Evolutionary conservation across 441 rosid species (phyloP).

Genomic region (Macaranga tanarius): DNA sequence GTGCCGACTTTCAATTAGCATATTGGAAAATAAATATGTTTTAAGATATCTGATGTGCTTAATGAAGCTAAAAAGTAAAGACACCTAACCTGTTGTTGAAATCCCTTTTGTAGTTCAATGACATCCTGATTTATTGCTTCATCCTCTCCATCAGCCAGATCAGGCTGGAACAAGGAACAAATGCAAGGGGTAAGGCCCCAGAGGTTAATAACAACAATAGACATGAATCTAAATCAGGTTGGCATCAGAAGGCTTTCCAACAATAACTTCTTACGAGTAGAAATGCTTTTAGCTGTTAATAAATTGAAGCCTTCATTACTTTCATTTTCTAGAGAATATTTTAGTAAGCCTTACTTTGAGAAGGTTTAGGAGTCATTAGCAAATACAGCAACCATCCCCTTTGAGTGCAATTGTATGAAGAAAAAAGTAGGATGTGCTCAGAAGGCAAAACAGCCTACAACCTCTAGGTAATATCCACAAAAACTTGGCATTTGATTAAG

Average conservation of each 20-base stretch:
- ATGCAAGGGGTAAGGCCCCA: neutral
- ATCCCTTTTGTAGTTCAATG: slow-evolving; percentile 41
- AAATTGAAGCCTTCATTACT: neutral
- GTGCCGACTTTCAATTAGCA: neutral
- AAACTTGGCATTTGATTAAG: neutral
- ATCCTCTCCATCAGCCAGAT: slow-evolving; percentile 59
- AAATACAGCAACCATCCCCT: neutral
- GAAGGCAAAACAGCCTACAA: neutral
- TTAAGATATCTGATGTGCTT: neutral
- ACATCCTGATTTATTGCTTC: slow-evolving; percentile 45
- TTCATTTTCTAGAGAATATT: neutral
- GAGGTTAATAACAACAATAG: neutral
- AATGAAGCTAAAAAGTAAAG: neutral
- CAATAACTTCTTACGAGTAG: neutral
- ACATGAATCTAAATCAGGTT: neutral
- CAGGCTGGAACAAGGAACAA: slow-evolving; percentile 49
- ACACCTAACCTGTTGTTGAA: slow-evolving; percentile 42
- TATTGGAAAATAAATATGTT: neutral
- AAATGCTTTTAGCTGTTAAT: neutral
- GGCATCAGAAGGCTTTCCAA: neutral
- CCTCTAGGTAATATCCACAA: neutral
- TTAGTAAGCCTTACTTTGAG: neutral
- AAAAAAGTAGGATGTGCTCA: neutral
- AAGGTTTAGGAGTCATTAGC: neutral
- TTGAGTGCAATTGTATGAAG: neutral